Conservation (phyloP, 2,329 filamentous ascomycete genomes). For the Fusarium continuum region DNA sequence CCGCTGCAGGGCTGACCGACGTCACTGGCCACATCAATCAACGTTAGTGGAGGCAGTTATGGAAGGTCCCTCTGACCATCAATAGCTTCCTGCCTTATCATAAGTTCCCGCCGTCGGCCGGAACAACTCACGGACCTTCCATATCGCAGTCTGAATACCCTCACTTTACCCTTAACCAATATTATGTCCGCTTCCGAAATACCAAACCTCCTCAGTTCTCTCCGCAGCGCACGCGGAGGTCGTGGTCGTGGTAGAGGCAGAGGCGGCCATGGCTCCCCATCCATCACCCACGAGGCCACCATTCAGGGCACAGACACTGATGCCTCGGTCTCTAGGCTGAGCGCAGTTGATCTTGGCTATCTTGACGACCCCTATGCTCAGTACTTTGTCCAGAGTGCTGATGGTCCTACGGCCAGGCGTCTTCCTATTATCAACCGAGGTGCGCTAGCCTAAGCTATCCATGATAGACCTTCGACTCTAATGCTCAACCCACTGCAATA, state of each 20-base stretch:
- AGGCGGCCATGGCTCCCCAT: constrained; percentile 47
- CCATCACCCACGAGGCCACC: constrained; percentile 70
- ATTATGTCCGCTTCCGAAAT: constrained; percentile 78
- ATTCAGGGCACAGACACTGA: constrained; percentile 93
- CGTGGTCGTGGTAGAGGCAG: constrained; percentile 42
- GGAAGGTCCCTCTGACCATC: background rate
- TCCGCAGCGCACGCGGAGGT: constrained; percentile 54
- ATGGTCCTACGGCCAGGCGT: constrained; percentile 65
- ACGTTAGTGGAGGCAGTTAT: too few species aligned
- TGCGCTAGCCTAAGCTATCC: constrained; percentile 49
- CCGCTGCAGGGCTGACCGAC: constrained; percentile 16
- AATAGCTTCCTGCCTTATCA: background rate
- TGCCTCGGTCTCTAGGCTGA: constrained; percentile 87
- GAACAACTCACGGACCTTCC: constrained; percentile 3
- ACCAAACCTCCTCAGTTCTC: constrained; percentile 74
- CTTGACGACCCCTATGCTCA: constrained; percentile 81
- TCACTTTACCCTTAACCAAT: background rate
- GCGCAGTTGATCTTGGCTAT: constrained; percentile 87
- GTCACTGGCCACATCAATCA: constrained; percentile 13
- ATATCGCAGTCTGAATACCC: constrained; percentile 2
- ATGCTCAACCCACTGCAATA: constrained; percentile 49
- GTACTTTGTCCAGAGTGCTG: constrained; percentile 67
- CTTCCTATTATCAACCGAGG: constrained; percentile 95
- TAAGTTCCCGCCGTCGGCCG: background rate
- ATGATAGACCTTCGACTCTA: background rate